These are phyloP conservation scores for Hordeum pubiflorum DNA, from an alignment of 202 grass and related monocot species.

Conservation along the genomic window DNA sequence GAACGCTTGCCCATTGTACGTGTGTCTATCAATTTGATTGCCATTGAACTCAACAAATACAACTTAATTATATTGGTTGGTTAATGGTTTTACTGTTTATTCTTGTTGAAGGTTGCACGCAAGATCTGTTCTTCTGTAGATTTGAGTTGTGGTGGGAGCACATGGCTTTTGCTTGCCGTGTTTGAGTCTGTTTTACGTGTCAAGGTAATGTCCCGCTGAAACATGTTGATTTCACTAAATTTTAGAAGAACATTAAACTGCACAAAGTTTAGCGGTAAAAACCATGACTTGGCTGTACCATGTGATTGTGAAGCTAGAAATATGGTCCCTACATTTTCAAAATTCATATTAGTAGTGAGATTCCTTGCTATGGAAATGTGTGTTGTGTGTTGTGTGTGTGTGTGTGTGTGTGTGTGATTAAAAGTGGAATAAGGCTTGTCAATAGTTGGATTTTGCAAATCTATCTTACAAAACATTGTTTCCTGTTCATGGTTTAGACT, in stretches of 20 bases:
- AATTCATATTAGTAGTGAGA: neutral
- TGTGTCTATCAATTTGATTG: conserved; percentile 17
- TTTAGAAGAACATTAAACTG: neutral
- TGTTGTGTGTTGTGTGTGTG: no score
- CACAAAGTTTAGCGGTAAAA: neutral
- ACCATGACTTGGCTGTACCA: neutral
- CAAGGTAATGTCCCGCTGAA: conserved; percentile 39
- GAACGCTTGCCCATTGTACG: conserved; percentile 57
- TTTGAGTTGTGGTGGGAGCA: conserved; percentile 41
- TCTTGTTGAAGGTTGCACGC: conserved; percentile 45
- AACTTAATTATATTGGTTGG: neutral
- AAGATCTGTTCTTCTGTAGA: conserved; percentile 58
- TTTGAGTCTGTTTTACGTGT: conserved; percentile 34
- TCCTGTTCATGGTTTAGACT: neutral
- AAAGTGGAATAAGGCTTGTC: neutral
- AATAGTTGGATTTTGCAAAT: neutral
- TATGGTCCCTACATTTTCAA: neutral
- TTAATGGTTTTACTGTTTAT: conserved; percentile 11
- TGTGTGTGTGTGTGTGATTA: neutral
- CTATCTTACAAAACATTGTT: neutral
- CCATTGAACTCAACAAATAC: conserved; percentile 4
- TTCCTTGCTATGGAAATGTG: neutral
- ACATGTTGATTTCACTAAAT: neutral
- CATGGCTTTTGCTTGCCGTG: conserved; percentile 38
- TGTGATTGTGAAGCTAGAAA: neutral